Percentiles rank a stretch among this genome's conserved stretches.
Conservation (phyloP, 164 flowering plant species). For the Vitis cinerea region DNA sequence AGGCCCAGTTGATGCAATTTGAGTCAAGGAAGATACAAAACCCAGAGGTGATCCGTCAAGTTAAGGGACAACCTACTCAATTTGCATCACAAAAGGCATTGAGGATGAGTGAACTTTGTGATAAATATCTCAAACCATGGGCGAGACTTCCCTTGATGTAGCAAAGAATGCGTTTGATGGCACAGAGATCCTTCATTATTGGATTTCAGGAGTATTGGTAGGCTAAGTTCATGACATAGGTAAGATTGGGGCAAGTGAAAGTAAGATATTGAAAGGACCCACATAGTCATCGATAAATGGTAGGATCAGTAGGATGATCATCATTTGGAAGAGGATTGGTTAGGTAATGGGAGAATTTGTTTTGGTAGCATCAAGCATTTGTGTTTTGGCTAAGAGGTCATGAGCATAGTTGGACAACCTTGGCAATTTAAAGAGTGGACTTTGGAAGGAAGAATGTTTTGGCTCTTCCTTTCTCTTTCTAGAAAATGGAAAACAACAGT, state of each 20-base stretch:
- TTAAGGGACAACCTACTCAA: background rate
- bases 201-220: conserved; percentile 5
- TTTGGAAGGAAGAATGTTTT: no score
- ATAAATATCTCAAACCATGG: background rate
- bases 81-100: background rate
- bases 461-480: no score
- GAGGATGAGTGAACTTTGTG: background rate
- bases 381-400: background rate
- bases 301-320: background rate
- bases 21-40: background rate
- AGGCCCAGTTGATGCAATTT: background rate
- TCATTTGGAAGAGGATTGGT: no score
- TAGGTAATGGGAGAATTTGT: background rate
- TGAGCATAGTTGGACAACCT: no score
- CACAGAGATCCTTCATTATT: background rate
- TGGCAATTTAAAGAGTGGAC: no score
- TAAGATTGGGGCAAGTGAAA: conserved; percentile 5
- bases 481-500: no score
- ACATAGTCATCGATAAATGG: background rate
- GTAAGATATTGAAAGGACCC: conserved; percentile 13
- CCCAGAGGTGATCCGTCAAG: background rate
- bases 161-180: background rate
- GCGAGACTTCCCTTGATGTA: background rate
- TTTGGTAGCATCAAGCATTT: background rate
- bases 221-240: conserved; percentile 1